Conservation (phyloP, 768 basidiomycete species). For the Russula emetica region DNA sequence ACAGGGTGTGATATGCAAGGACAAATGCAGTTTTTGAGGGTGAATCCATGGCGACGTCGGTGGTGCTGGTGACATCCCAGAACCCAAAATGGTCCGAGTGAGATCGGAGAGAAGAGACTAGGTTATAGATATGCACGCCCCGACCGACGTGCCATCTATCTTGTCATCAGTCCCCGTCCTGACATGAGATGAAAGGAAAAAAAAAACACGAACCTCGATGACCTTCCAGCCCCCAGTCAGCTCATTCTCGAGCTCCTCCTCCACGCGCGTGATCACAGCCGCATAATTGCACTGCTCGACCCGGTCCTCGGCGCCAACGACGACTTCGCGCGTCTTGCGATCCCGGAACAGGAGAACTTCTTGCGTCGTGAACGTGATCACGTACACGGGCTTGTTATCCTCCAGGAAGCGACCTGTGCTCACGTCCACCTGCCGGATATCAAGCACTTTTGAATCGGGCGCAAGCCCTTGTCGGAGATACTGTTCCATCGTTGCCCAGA, state of each 20-base stretch:
- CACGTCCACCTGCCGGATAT: slow-evolving; percentile 97
- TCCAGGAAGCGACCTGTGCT: slow-evolving; percentile 86
- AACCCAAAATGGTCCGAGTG: background rate
- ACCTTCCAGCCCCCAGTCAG: slow-evolving; percentile 98
- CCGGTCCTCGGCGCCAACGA: slow-evolving; percentile 81
- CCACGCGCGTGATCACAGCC: slow-evolving; percentile 83
- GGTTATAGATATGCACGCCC: slow-evolving; percentile 46
- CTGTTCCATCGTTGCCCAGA: slow-evolving; percentile 96
- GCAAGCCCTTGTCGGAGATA: slow-evolving; percentile 87
- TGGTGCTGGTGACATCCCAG: no score
- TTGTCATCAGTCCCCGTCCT: slow-evolving; percentile 13
- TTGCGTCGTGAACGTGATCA: slow-evolving; percentile 89
- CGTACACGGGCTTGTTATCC: slow-evolving; percentile 83
- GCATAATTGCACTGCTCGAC: slow-evolving; percentile 94
- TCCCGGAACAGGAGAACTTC: slow-evolving; percentile 91
- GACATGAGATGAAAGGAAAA: background rate
- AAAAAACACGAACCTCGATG: slow-evolving; percentile 65
- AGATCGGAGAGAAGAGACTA: background rate
- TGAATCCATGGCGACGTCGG: background rate
- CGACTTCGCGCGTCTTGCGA: slow-evolving; percentile 79
- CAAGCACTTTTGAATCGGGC: slow-evolving; percentile 90
- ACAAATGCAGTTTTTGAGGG: slow-evolving; percentile 9
- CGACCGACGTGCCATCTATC: slow-evolving; percentile 51
- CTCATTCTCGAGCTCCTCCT: slow-evolving; percentile 85
- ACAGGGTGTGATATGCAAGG: slow-evolving; percentile 11